Evolutionary conservation across 345 rosid species (phyloP).

Genomic region (Dipteronia dyeriana): DNA sequence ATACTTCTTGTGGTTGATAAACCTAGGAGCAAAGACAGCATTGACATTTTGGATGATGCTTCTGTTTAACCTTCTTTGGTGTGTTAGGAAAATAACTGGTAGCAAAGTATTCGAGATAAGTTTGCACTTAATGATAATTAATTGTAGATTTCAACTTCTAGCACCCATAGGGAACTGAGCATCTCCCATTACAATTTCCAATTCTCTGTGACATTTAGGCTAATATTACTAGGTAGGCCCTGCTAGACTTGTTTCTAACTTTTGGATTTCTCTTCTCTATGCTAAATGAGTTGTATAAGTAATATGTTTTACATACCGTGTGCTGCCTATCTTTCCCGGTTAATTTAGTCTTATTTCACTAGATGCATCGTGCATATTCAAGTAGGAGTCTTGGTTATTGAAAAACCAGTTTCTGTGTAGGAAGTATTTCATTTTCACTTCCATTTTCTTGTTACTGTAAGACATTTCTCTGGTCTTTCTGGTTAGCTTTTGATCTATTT

Average conservation of each 20-base stretch:
- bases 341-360: neutral
- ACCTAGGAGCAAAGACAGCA: neutral
- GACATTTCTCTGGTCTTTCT: neutral
- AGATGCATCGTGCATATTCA: neutral
- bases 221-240: neutral
- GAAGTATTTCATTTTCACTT: neutral
- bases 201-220: neutral
- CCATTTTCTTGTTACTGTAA: neutral
- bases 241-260: neutral
- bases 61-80: neutral
- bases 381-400: neutral
- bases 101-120: too few relatives aligned
- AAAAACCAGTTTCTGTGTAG: neutral
- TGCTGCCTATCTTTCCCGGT: neutral
- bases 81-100: neutral
- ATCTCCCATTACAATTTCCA: neutral
- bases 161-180: neutral
- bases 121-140: too few relatives aligned
- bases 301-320: neutral
- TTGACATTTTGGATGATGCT: neutral
- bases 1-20: neutral
- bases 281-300: neutral
- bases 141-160: neutral
- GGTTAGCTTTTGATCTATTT: neutral
- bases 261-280: neutral